Evolutionary conservation across 805 yeast species (phyloP).

Genomic region (Starmerella potacharoeniae): DNA sequence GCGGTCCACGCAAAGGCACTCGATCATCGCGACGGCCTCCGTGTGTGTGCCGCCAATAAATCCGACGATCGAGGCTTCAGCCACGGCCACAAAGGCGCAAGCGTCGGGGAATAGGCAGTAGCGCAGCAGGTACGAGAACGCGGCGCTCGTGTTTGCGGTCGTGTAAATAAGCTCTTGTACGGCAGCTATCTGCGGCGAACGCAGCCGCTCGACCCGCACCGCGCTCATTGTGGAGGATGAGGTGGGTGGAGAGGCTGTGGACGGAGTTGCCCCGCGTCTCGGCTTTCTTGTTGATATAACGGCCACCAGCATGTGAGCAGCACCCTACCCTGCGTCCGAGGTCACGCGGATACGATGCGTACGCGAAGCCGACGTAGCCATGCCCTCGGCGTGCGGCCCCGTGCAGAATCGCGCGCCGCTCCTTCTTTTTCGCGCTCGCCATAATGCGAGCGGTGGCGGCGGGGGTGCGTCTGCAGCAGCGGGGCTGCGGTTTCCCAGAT

Average conservation of each 20-base stretch:
- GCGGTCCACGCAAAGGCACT: constrained; percentile 12
- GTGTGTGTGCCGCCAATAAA: constrained; percentile 9
- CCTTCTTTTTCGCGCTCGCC: too few relatives aligned
- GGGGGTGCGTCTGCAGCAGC: too few relatives aligned
- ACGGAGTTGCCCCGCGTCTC: background rate
- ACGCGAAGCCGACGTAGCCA: background rate
- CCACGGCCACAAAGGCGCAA: constrained; percentile 9
- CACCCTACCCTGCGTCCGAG: background rate
- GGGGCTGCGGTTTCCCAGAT: too few relatives aligned
- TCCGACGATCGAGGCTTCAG: constrained; percentile 1
- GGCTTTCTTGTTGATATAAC: background rate
- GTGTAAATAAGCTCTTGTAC: constrained; percentile 1
- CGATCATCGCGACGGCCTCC: constrained; percentile 2
- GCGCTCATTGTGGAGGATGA: background rate
- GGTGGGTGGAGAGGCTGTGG: too few relatives aligned
- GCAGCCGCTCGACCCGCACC: background rate
- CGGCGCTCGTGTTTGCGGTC: background rate
- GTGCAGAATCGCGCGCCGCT: too few relatives aligned
- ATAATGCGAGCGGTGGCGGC: too few relatives aligned
- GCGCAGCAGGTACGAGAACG: constrained; percentile 8
- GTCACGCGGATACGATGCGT: constrained; percentile 1
- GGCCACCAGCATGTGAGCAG: background rate
- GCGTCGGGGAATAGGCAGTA: constrained; percentile 6
- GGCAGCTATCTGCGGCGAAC: background rate
- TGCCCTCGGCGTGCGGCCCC: background rate